These are phyloP conservation scores for Calycina marina DNA, from an alignment of 2,329 filamentous ascomycete species.

Conservation along the genomic window DNA sequence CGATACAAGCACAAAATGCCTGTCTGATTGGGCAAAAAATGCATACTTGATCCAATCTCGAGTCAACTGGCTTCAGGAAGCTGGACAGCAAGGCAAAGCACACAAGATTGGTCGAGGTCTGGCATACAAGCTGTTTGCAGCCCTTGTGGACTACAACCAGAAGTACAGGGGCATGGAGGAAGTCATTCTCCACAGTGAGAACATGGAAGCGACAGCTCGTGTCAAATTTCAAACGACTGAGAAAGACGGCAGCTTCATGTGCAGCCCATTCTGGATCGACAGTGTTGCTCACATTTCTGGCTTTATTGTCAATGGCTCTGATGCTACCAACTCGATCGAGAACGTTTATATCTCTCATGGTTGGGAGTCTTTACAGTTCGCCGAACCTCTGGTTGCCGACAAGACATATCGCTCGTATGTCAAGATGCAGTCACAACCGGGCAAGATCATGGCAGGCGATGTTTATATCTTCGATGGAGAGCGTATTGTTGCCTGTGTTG, in stretches of 20 bases:
- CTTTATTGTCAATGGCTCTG: slow-evolving; percentile 45
- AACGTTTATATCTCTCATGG: slow-evolving; percentile 45
- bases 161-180: slow-evolving; percentile 43
- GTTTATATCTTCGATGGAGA: slow-evolving; percentile 35
- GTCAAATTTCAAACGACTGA: slow-evolving; percentile 32
- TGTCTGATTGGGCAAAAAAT: slow-evolving; percentile 50
- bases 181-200: slow-evolving; percentile 36
- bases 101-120: slow-evolving; percentile 61
- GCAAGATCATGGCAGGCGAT: slow-evolving; percentile 37
- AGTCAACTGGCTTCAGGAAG: slow-evolving; percentile 41
- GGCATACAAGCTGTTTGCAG: slow-evolving; percentile 58
- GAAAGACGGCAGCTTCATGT: slow-evolving; percentile 37
- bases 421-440: slow-evolving; percentile 36
- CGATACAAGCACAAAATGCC: slow-evolving; percentile 44
- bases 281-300: slow-evolving; percentile 43
- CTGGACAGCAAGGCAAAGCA: slow-evolving; percentile 48
- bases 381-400: slow-evolving; percentile 28
- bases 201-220: slow-evolving; percentile 30
- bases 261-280: slow-evolving; percentile 43
- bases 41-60: slow-evolving; percentile 55
- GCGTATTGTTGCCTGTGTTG: slow-evolving; percentile 15
- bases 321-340: slow-evolving; percentile 38
- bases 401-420: slow-evolving; percentile 42
- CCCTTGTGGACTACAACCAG: slow-evolving; percentile 40
- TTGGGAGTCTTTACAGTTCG: slow-evolving; percentile 38